Conservation (phyloP, 768 basidiomycete genomes). For the Tremella mesenterica region DNA sequence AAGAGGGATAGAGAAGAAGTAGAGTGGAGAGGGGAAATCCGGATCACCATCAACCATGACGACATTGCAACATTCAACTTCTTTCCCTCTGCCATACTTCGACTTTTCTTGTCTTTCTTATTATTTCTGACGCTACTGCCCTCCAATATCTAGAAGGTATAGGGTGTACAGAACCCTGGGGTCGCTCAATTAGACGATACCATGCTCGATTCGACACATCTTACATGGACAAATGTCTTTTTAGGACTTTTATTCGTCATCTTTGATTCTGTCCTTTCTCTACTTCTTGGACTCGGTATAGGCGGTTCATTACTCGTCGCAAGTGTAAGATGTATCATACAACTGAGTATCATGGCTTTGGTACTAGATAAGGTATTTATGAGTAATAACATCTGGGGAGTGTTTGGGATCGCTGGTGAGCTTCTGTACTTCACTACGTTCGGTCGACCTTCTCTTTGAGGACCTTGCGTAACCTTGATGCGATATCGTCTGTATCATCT, state of each 20-base stretch:
- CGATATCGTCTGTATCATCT: too few relatives aligned
- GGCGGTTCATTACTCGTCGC: slow-evolving; percentile 61
- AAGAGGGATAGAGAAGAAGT: too few relatives aligned
- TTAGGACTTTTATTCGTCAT: slow-evolving; percentile 67
- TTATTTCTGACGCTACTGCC: too few relatives aligned
- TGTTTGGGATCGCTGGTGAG: slow-evolving; percentile 65
- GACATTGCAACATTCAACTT: too few relatives aligned
- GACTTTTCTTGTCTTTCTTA: too few relatives aligned
- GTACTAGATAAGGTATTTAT: slow-evolving; percentile 67
- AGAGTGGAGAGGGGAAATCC: too few relatives aligned
- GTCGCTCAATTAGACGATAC: too few relatives aligned
- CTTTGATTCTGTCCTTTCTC: slow-evolving; percentile 62
- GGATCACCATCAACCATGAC: too few relatives aligned
- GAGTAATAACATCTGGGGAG: slow-evolving; percentile 63
- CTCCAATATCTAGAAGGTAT: too few relatives aligned
- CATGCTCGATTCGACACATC: slow-evolving; percentile 21
- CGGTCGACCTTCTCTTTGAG: background rate
- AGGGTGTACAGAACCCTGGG: too few relatives aligned
- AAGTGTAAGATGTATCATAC: slow-evolving; percentile 64
- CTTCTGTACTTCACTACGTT: slow-evolving; percentile 9
- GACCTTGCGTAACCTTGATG: too few relatives aligned
- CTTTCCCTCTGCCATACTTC: too few relatives aligned
- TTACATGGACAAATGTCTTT: slow-evolving; percentile 67
- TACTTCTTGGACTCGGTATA: slow-evolving; percentile 58
- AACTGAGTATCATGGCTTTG: slow-evolving; percentile 65